Evolutionary conservation across 768 basidiomycete genomes (phyloP).

Genomic region (Kwoniella botswanensis): DNA sequence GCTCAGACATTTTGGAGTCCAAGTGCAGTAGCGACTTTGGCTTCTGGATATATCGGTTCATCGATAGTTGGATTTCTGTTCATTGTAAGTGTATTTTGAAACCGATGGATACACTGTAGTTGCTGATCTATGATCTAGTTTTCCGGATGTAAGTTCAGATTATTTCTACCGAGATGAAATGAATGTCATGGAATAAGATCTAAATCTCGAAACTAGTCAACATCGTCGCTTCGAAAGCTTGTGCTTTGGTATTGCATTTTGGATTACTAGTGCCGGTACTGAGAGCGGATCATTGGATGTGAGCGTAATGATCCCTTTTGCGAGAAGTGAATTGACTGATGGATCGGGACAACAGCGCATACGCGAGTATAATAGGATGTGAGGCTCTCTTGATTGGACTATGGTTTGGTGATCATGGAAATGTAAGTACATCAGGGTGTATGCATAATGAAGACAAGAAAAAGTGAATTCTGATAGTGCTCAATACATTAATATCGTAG

Average conservation of each 20-base stretch:
- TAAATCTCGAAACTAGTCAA: conserved; percentile 59
- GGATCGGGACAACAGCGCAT: conserved; percentile 67
- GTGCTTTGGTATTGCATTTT: conserved; percentile 86
- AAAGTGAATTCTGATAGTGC: background rate
- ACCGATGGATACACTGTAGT: background rate
- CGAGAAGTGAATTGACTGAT: conserved; percentile 1
- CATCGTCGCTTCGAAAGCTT: conserved; percentile 86
- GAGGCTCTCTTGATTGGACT: conserved; percentile 88
- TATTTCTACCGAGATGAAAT: too few relatives aligned
- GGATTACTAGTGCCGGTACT: conserved; percentile 83
- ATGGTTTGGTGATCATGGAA: conserved; percentile 94
- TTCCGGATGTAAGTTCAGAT: conserved; percentile 37
- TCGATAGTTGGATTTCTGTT: conserved; percentile 53
- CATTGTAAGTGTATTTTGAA: conserved; percentile 45
- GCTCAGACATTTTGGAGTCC: conserved; percentile 54
- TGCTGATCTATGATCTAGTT: conserved; percentile 34
- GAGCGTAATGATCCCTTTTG: conserved; percentile 53
- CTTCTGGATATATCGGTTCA: conserved; percentile 54
- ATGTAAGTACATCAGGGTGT: conserved; percentile 49
- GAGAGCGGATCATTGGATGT: conserved; percentile 90
- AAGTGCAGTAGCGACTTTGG: conserved; percentile 50
- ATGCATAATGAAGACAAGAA: background rate
- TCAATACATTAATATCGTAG: conserved; percentile 14
- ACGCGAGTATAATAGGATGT: conserved; percentile 76
- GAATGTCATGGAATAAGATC: too few relatives aligned